Conservation (phyloP, 768 basidiomycete species). For the Ramaria sp. region DNA sequence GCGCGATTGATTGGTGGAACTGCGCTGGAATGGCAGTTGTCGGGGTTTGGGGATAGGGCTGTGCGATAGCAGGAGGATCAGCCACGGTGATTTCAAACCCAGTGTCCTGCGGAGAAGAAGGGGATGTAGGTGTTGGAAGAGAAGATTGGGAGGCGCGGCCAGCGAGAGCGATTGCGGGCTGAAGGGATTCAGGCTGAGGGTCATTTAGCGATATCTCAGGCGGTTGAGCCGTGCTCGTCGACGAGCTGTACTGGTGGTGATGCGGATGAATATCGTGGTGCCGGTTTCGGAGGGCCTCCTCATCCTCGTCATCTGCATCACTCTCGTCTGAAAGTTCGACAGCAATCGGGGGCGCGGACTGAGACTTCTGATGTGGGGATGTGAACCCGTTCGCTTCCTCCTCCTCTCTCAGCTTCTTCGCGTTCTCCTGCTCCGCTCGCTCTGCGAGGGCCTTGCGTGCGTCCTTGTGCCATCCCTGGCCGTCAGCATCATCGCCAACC, state of each 20-base stretch:
- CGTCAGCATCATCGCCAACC: slow-evolving; percentile 31
- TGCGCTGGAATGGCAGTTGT: neutral
- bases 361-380: slow-evolving; percentile 2
- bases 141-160: neutral
- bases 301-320: slow-evolving; percentile 48
- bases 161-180: slow-evolving; percentile 32
- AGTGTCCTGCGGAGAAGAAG: neutral
- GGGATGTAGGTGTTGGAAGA: neutral
- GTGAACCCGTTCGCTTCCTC: neutral
- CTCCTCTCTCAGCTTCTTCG: slow-evolving; percentile 6
- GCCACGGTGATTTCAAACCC: neutral
- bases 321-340: slow-evolving; percentile 76
- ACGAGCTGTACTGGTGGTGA: slow-evolving; percentile 2
- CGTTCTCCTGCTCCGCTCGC: slow-evolving; percentile 32
- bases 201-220: slow-evolving; percentile 15
- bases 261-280: slow-evolving; percentile 21
- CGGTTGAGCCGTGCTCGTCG: neutral
- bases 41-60: neutral
- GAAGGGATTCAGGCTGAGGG: slow-evolving; percentile 22
- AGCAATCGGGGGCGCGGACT: slow-evolving; percentile 52
- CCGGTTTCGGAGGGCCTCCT: slow-evolving; percentile 15
- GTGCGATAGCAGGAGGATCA: neutral
- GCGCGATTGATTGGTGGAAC: neutral
- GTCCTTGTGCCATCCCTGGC: slow-evolving; percentile 54
- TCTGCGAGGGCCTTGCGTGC: slow-evolving; percentile 59